These are phyloP conservation scores for Globisporangium apiculatum DNA, from an alignment of 352 stramenopile species.

Conservation along the genomic window DNA sequence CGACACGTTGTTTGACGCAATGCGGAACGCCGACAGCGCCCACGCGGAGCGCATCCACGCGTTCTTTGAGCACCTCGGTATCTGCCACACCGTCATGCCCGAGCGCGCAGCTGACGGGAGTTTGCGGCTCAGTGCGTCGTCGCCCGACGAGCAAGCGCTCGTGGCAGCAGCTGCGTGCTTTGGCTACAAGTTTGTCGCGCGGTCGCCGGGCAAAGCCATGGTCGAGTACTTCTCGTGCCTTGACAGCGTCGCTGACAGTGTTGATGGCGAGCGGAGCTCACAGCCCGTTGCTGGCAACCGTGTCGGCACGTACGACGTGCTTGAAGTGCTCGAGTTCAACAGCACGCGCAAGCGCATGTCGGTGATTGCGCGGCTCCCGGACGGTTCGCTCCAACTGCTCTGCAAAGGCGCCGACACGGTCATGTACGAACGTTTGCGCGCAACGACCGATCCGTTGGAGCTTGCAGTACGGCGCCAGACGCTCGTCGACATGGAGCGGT, in stretches of 20 bases:
- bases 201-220: slow-evolving; percentile 63
- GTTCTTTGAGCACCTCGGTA: slow-evolving; percentile 86
- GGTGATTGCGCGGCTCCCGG: slow-evolving; percentile 67
- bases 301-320: slow-evolving; percentile 67
- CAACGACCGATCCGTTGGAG: slow-evolving; percentile 35
- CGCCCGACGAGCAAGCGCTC: slow-evolving; percentile 86
- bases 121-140: slow-evolving; percentile 87
- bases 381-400: slow-evolving; percentile 61
- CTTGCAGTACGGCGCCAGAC: slow-evolving; percentile 56
- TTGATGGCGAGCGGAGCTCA: slow-evolving; percentile 5
- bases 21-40: slow-evolving; percentile 25
- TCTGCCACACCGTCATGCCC: slow-evolving; percentile 97
- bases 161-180: slow-evolving; percentile 79
- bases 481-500: slow-evolving; percentile 83
- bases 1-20: slow-evolving; percentile 60
- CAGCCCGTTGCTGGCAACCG: slow-evolving; percentile 25
- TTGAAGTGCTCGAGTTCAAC: slow-evolving; percentile 94
- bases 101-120: slow-evolving; percentile 88
- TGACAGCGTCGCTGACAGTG: slow-evolving; percentile 7
- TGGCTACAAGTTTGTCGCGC: slow-evolving; percentile 74
- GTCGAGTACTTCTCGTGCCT: slow-evolving; percentile 68
- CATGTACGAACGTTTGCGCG: slow-evolving; percentile 77
- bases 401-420: slow-evolving; percentile 88
- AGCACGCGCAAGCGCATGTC: slow-evolving; percentile 95
- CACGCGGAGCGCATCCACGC: slow-evolving; percentile 44